A percentile compares a stretch with the other conserved stretches of the same genome.
Conservation (phyloP, 805 yeast species). For the Ogataea nitratoaversa region DNA sequence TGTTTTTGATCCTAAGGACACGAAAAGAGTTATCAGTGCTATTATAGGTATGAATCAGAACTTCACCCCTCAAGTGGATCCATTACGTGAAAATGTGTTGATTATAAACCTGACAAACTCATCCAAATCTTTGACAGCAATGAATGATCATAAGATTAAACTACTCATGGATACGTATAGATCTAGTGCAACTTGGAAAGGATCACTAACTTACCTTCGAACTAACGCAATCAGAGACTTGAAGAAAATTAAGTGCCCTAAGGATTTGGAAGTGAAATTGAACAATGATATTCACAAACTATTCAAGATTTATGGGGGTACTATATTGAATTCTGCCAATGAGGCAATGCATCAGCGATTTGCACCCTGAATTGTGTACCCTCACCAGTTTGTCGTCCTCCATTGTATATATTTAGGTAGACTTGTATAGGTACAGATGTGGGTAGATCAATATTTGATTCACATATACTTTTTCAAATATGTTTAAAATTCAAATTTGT, state of each 20-base stretch:
- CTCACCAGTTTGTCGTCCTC: too few relatives aligned
- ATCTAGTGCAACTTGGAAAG: constrained; percentile 40
- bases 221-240: constrained; percentile 52
- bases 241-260: constrained; percentile 42
- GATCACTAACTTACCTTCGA: constrained; percentile 55
- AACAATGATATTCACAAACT: constrained; percentile 60
- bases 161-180: constrained; percentile 60
- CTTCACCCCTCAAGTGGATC: constrained; percentile 76
- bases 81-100: constrained; percentile 66
- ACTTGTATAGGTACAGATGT: too few relatives aligned
- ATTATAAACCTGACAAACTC: constrained; percentile 73
- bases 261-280: constrained; percentile 52
- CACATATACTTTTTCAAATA: too few relatives aligned
- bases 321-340: too few relatives aligned
- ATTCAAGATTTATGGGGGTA: constrained; percentile 60
- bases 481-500: too few relatives aligned
- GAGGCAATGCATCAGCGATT: too few relatives aligned
- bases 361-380: too few relatives aligned
- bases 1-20: constrained; percentile 77
- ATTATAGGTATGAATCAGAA: constrained; percentile 66
- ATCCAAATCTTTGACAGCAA: constrained; percentile 57
- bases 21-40: constrained; percentile 65
- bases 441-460: too few relatives aligned
- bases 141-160: constrained; percentile 59
- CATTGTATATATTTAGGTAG: too few relatives aligned